Evolutionary conservation across 805 yeast species (phyloP), one percentile per base, ranked within the genome.

Genomic region (Barnettozyma salicaria): DNA sequence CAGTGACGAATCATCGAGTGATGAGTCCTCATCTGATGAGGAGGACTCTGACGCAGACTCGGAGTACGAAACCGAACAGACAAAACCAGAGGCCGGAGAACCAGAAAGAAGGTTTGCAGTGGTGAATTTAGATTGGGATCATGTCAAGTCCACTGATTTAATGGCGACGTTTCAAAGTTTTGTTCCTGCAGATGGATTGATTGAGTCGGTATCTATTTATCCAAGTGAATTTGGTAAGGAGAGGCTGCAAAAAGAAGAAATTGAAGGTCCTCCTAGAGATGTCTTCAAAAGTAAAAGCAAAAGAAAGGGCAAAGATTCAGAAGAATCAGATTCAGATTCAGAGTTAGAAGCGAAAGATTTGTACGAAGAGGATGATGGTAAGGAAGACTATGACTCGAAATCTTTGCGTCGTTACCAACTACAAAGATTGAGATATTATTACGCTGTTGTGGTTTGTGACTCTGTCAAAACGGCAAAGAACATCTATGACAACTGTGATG

Each of bases 41-140:
- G 51, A 63, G 19, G 65, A 66, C 1, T 61, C 68, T 1, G 76
- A 66, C 28, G 69, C 30, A 10, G 43, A 38, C 14, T 65, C 61
- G 2, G 72, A 64, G 11, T 13, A n/a, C 10, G 70, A 74, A 3
- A 83, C 74, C 16, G 60, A 72, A 18, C 83, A 78, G 45, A 65
- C 64, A 8, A 71, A 74, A 36, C 83, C 92, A n/a, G 88, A 84
- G 33, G 80, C 78, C 34, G 94, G 96, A 31, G 96, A 90, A 3
- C 95, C 96, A 21, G 70, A 95, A 1, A 65, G 64, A 23, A 67
- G 84, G 6, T 68, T 92, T 53, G 98, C 98, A 0, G 96, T 81
- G 1, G 97, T 92, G 21, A 92, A 92, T 54, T 67, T 92, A 73
- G 98, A 92, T 56, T 92, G 98, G 98, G 98, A 92, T 51, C 84